phyloP scores from a whole-genome alignment of 345 rosid species.

The Populus nigra region DNA sequence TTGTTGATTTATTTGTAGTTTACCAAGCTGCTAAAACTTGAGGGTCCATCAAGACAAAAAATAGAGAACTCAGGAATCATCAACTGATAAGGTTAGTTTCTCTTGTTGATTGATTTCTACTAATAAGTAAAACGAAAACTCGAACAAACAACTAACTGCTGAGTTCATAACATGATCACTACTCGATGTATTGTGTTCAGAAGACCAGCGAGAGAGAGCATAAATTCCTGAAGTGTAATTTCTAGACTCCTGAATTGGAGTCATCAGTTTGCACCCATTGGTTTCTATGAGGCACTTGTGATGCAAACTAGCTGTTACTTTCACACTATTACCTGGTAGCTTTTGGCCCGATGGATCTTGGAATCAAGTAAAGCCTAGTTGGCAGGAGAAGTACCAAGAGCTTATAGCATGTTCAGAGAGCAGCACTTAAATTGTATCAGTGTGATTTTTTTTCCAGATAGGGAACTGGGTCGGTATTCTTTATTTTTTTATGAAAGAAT shows the following conservation, averaged over 20 bases:
- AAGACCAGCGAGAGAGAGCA: neutral
- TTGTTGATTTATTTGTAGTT: slow-evolving; percentile 44
- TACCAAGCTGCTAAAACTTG: slow-evolving; percentile 69
- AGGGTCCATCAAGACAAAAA: slow-evolving; percentile 47
- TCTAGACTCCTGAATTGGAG: neutral
- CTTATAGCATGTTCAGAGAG: too few species aligned
- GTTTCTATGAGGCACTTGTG: neutral
- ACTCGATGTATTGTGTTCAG: neutral
- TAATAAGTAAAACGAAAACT: neutral
- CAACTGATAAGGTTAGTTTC: slow-evolving; percentile 35
- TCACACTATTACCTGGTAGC: too few species aligned
- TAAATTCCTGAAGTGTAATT: neutral
- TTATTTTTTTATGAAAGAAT: too few species aligned
- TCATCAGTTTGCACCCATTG: neutral
- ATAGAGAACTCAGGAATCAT: slow-evolving; percentile 32
- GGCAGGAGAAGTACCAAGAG: too few species aligned
- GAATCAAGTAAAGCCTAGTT: neutral
- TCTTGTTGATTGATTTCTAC: neutral
- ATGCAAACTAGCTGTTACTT: neutral
- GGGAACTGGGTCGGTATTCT: too few species aligned
- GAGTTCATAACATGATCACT: slow-evolving; percentile 1
- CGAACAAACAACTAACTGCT: neutral
- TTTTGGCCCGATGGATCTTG: neutral
- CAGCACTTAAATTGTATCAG: too few species aligned
- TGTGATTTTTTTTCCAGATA: too few species aligned